phyloP scores from a whole-genome alignment of 1,284 basidiomycete genomes.

The Dichomitus squalens region DNA sequence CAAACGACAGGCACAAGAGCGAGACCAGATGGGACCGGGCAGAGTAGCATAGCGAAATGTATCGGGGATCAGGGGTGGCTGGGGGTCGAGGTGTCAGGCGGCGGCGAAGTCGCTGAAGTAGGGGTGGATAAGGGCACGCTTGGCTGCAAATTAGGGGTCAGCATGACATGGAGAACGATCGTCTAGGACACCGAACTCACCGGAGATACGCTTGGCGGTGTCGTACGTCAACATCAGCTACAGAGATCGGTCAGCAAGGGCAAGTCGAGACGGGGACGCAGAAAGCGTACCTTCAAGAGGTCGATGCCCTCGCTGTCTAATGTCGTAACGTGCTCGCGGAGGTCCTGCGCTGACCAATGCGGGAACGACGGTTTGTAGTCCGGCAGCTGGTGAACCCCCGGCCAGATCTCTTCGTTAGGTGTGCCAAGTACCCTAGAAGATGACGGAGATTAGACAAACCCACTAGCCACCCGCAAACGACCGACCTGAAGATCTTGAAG shows the following conservation, averaged over 20 bases:
- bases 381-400: conserved; percentile 85
- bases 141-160: conserved; percentile 51
- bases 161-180: not conserved
- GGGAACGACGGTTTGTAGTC: conserved; percentile 99
- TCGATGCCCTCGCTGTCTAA: conserved; percentile 79
- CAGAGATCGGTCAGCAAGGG: not conserved
- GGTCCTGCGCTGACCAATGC: conserved; percentile 82
- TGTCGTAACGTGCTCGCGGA: conserved; percentile 66
- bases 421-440: conserved; percentile 83
- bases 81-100: not conserved
- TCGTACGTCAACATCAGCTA: conserved; percentile 90
- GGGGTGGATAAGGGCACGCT: conserved; percentile 82
- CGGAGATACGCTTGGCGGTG: conserved; percentile 91
- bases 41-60: conserved; percentile 7
- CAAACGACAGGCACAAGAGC: not conserved
- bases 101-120: conserved; percentile 68
- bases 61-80: not conserved
- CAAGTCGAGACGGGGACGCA: not conserved
- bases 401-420: conserved; percentile 93
- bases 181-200: conserved; percentile 42
- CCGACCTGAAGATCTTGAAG: conserved; percentile 96
- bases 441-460: not conserved
- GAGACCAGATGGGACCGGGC: not conserved
- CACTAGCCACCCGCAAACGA: not conserved
- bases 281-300: conserved; percentile 64